Evolutionary conservation across 495 filamentous ascomycete genomes (phyloP).

Genomic region (Penicillium desertorum): DNA sequence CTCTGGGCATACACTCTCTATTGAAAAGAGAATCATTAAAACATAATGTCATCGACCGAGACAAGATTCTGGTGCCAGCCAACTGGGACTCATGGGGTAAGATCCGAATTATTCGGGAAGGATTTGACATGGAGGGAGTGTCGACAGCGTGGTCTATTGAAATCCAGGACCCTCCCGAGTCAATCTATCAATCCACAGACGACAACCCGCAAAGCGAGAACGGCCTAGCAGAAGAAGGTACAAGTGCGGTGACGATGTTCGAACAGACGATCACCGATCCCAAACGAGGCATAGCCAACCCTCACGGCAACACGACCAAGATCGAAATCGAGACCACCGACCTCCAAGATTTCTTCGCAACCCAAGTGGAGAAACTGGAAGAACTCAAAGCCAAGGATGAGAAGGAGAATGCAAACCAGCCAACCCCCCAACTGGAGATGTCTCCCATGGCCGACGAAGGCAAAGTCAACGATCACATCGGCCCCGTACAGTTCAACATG

Average conservation of each 20-base stretch:
- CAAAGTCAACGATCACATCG: constrained; percentile 82
- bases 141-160: constrained; percentile 84
- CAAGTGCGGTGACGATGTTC: constrained; percentile 66
- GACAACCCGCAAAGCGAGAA: constrained; percentile 21
- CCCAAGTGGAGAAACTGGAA: constrained; percentile 73
- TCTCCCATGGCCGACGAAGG: constrained; percentile 52
- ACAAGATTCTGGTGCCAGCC: constrained; percentile 89
- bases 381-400: constrained; percentile 64
- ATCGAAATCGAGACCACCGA: constrained; percentile 71
- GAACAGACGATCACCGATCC: constrained; percentile 78
- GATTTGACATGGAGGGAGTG: constrained; percentile 85
- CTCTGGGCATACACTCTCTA: constrained; percentile 85
- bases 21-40: constrained; percentile 79
- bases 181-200: constrained; percentile 26
- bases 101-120: constrained; percentile 89
- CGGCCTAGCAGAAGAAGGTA: constrained; percentile 40
- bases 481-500: constrained; percentile 95
- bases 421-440: constrained; percentile 46
- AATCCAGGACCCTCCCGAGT: constrained; percentile 57
- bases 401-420: constrained; percentile 46
- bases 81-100: constrained; percentile 99
- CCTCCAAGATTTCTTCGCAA: constrained; percentile 73
- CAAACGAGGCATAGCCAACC: constrained; percentile 55
- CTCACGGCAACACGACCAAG: constrained; percentile 47
- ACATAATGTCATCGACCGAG: constrained; percentile 93